Base-by-base conservation (phyloP, 2,329 filamentous ascomycete species). In the Ascochyta pisi region DNA sequence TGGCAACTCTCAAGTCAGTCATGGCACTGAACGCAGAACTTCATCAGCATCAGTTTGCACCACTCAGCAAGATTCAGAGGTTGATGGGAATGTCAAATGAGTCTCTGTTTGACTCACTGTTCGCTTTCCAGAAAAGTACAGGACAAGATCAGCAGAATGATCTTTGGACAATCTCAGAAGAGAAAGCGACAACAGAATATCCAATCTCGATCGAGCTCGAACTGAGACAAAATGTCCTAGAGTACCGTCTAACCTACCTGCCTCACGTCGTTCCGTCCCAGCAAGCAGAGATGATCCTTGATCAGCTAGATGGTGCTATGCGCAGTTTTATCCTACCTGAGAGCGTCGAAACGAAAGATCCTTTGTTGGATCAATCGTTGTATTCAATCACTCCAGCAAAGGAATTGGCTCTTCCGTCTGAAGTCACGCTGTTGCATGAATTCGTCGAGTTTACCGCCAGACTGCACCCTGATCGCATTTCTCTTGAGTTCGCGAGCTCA, bases 181-280 rank as follows among this genome's bases (percentile, higher is more conserved):
- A 96, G 55, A 79, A 84, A 46, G 88, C 89, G 6, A 84, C 82
- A 1, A 85, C 90, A 2, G 90, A 96, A 64, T 96, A 94, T 72
- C 81, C 89, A 0, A 77, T 96, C 0, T 96, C 94, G 0, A 78
- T 97, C 19, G 93, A 97, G 72, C 75, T 96, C 31, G 86, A 92
- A 55, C 86, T 88, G 0, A 73, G 68, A 0, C 63, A 76, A 0
- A 81, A 81, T 1, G 65, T 73, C 3, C 66, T 96, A 1, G 73
- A 79, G 12, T 78, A 95, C 7, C 85, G 86, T 8, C 73, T 96
- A 19, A 92, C 89, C 0, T 89, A 85, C 62, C 82, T 85, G 58
- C 79, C 81, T 13, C 82, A 88, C 57, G 61, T 90, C 2, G 70
- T 97, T 8, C 91, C 93, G 0, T 41, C 62, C 1, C 80, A 87